Base-by-base conservation (phyloP, 805 yeast genomes). In the Wickerhamomyces subpelliculosus region DNA sequence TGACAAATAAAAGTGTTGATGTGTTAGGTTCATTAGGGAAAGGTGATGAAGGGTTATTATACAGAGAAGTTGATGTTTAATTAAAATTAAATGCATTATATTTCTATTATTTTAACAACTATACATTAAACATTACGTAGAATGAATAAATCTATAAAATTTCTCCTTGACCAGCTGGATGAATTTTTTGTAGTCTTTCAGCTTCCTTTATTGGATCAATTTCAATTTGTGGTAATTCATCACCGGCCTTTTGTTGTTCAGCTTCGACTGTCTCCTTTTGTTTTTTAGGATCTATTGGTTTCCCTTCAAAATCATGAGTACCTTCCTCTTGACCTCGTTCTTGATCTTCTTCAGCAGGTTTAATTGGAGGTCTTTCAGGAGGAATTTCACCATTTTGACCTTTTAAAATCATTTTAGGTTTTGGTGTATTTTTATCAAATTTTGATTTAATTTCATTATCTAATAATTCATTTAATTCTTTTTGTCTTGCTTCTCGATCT, bases 21-120 rank as follows among this genome's bases (percentile, higher is more conserved):
- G 61, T 79, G 0, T 49, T 64, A 8, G 86, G 86, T 0, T 63
- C 71, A 24, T 58, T 83, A 34, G 78, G 84, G 0, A 75, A 74
- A 55, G 86, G 82, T 0, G 57, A 60, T 8, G 89, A 83, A 55
- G 89, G 88, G 4, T 62, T 80, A 0, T 51, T 84, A 27, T 54
- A 76, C 22, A 63, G 84, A 32, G 86, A 81, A 34, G 69, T 81
- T 10, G 74, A 72, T 16, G 37, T 51, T 3, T 46, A 35, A 36
- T n/a, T n/a, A n/a, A n/a, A n/a, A n/a, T n/a, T n/a, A n/a, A n/a
- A n/a, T n/a, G n/a, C n/a, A n/a, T n/a, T n/a, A n/a, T n/a, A n/a
- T n/a, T n/a, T n/a, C n/a, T n/a, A n/a, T n/a, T n/a, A n/a, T n/a
- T n/a, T n/a, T n/a, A n/a, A n/a, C n/a, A n/a, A n/a, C n/a, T n/a